phyloP scores from a whole-genome alignment of 805 yeast genomes.

The Tetrapisispora namnaoensis region DNA sequence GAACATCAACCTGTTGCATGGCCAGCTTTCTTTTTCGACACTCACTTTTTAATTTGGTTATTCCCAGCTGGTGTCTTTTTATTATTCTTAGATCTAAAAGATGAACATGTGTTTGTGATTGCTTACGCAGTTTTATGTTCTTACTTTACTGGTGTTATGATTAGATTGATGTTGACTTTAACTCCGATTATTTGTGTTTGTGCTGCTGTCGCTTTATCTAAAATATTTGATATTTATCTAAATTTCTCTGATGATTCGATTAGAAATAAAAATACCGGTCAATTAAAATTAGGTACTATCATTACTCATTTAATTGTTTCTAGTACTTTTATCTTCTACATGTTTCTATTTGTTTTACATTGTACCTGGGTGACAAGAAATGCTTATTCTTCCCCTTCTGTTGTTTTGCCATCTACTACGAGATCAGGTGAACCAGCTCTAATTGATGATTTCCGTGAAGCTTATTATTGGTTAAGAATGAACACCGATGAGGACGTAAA shows the following conservation, averaged over 20 bases:
- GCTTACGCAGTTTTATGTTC: constrained; percentile 90
- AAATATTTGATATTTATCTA: constrained; percentile 72
- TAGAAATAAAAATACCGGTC: constrained; percentile 12
- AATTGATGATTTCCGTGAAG: constrained; percentile 97
- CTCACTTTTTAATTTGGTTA: constrained; percentile 87
- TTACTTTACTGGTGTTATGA: constrained; percentile 98
- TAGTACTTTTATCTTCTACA: constrained; percentile 60
- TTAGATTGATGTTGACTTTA: constrained; percentile 90
- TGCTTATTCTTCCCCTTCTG: constrained; percentile 96
- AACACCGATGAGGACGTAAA: constrained; percentile 94
- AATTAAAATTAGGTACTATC: constrained; percentile 26
- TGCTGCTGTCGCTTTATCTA: constrained; percentile 81
- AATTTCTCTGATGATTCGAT: constrained; percentile 37
- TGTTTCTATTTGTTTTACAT: constrained; percentile 77
- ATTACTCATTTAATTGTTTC: constrained; percentile 55
- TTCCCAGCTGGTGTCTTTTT: constrained; percentile 97
- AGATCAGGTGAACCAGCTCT: constrained; percentile 79
- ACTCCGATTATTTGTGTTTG: constrained; percentile 94
- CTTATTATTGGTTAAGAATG: constrained; percentile 97
- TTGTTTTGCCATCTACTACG: constrained; percentile 68
- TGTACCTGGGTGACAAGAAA: constrained; percentile 96
- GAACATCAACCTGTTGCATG: constrained; percentile 99
- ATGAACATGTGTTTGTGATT: constrained; percentile 88
- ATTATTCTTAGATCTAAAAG: constrained; percentile 77
- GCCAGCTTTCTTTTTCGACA: constrained; percentile 96